Percentiles rank a stretch among this genome's conserved stretches.
phyloP scores from a whole-genome alignment of 2,329 filamentous ascomycete genomes.

The Diaporthe sp. region DNA sequence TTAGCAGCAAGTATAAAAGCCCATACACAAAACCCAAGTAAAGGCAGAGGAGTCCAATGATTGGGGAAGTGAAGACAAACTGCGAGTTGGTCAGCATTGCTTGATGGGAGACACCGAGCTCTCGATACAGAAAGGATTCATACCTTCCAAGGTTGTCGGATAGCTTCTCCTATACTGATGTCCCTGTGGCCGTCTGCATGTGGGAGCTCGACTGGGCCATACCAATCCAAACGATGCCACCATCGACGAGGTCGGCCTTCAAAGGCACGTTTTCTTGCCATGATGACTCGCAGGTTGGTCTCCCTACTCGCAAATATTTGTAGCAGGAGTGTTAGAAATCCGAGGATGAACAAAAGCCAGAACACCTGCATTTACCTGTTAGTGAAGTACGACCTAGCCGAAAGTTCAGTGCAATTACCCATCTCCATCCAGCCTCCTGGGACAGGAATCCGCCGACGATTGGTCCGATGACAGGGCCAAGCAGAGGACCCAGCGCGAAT shows the following conservation, averaged over 20 bases:
- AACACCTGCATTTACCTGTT: neutral
- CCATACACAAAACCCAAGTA: neutral
- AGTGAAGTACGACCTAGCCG: neutral
- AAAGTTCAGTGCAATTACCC: constrained; percentile 61
- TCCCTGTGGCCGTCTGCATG: neutral
- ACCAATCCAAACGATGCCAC: constrained; percentile 13
- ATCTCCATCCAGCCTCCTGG: constrained; percentile 81
- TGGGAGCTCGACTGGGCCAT: constrained; percentile 7
- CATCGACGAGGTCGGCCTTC: neutral
- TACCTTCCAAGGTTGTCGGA: constrained; percentile 5
- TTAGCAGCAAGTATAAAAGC: neutral
- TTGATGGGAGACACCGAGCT: too few relatives aligned
- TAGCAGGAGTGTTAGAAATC: neutral
- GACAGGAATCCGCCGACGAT: constrained; percentile 83
- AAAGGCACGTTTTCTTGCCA: constrained; percentile 5
- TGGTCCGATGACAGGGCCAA: constrained; percentile 83
- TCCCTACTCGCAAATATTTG: constrained; percentile 7
- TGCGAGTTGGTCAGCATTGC: neutral
- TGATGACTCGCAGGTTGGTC: neutral
- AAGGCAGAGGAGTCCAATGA: constrained; percentile 7
- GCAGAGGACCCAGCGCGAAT: constrained; percentile 85
- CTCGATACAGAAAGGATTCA: too few relatives aligned
- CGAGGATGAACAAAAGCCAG: constrained; percentile 2
- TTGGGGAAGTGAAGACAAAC: constrained; percentile 8
- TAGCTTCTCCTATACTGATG: constrained; percentile 8